phyloP scores from a whole-genome alignment of 345 rosid species.

The Fremontodendron californicum region DNA sequence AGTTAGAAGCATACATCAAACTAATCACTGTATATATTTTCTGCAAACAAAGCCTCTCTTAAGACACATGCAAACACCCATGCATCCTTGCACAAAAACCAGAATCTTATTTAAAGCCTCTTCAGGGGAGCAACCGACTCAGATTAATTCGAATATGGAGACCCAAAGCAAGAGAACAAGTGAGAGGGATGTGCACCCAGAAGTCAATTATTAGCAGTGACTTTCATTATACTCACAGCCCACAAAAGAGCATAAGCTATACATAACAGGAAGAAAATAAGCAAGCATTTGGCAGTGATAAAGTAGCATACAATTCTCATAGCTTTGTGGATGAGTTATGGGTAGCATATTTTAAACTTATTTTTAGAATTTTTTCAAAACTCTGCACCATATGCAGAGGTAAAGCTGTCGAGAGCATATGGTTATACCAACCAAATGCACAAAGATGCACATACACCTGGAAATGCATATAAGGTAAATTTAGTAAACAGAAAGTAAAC shows the following conservation, averaged over 20 bases:
- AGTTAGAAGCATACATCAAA: background rate
- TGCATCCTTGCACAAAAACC: background rate
- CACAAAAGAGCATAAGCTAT: background rate
- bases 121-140: background rate
- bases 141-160: background rate
- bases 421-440: background rate
- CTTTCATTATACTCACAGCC: background rate
- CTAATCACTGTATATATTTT: background rate
- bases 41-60: background rate
- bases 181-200: background rate
- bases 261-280: background rate
- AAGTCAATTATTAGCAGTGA: background rate
- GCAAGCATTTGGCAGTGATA: background rate
- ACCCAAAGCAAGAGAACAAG: background rate
- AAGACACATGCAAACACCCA: background rate
- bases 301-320: background rate
- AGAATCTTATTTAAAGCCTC: background rate
- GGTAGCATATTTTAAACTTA: background rate
- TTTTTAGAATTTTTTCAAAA: background rate
- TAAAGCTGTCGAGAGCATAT: background rate
- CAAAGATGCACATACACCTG: background rate
- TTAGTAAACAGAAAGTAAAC: background rate
- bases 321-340: background rate
- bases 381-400: background rate
- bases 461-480: background rate